Percentiles rank a stretch among this genome's conserved stretches.
Conservation (phyloP, 202 grass and related monocot species). For the Carex sylvatica region DNA sequence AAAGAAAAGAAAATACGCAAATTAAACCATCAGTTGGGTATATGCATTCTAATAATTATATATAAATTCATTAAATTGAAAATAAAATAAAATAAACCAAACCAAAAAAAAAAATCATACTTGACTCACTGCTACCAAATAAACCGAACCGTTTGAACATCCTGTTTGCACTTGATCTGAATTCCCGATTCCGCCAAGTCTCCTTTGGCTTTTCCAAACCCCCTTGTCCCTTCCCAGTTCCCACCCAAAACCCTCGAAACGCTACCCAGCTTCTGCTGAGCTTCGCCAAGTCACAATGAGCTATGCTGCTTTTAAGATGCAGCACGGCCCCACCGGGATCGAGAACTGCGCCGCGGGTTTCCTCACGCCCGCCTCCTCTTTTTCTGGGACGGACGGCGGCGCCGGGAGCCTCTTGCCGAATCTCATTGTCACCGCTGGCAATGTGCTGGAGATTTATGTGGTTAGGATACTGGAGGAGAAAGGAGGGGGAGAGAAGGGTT, state of each 20-base stretch:
- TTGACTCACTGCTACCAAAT: too few relatives aligned
- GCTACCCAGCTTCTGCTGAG: not conserved
- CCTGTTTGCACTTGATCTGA: too few relatives aligned
- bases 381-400: constrained; percentile 26
- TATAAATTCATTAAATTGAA: too few relatives aligned
- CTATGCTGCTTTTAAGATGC: constrained; percentile 89
- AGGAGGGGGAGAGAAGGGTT: not conserved
- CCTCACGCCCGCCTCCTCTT: constrained; percentile 51
- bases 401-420: constrained; percentile 54
- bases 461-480: constrained; percentile 51
- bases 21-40: too few relatives aligned
- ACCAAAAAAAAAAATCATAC: too few relatives aligned
- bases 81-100: too few relatives aligned
- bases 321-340: constrained; percentile 73
- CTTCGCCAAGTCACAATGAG: constrained; percentile 44
- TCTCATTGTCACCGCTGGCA: constrained; percentile 71
- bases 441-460: constrained; percentile 75
- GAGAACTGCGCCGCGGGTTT: constrained; percentile 80
- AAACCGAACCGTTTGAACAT: too few relatives aligned
- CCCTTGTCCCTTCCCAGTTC: not conserved
- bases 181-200: not conserved
- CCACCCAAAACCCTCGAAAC: constrained; percentile 9
- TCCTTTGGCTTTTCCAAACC: constrained; percentile 18
- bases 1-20: too few relatives aligned
- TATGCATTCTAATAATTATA: too few relatives aligned